A percentile compares a stretch with the other conserved stretches of the same genome.
Evolutionary conservation across 352 stramenopile species (phyloP).

Genomic region (Globisporangium ultimum): DNA sequence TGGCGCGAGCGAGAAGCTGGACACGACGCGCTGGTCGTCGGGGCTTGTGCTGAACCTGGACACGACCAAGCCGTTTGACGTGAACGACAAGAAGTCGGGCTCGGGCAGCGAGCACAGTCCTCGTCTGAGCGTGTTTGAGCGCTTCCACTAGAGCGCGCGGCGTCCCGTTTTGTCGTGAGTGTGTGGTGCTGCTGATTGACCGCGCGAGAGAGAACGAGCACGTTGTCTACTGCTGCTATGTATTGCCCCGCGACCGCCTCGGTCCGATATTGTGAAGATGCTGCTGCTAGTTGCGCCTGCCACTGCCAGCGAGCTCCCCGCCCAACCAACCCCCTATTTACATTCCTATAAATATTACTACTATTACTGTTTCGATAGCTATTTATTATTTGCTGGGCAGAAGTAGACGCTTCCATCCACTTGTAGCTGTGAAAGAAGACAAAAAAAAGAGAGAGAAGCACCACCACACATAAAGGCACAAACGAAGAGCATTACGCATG

Average conservation of each 20-base stretch:
- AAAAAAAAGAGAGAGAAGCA: background rate
- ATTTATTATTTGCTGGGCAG: slow-evolving; percentile 25
- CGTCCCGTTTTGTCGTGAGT: background rate
- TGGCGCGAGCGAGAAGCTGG: slow-evolving; percentile 25
- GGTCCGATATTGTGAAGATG: background rate
- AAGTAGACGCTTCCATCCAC: slow-evolving; percentile 2
- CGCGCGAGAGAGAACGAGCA: background rate
- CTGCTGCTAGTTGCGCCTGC: slow-evolving; percentile 21
- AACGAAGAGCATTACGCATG: background rate
- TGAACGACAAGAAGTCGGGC: slow-evolving; percentile 19
- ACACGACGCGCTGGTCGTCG: slow-evolving; percentile 45
- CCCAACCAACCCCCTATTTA: slow-evolving; percentile 73
- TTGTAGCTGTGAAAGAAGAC: slow-evolving; percentile 10
- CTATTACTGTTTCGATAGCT: slow-evolving; percentile 33
- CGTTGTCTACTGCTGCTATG: background rate
- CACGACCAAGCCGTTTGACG: slow-evolving; percentile 37
- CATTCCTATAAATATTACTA: slow-evolving; percentile 83
- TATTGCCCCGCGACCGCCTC: background rate
- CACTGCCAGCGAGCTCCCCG: slow-evolving; percentile 27
- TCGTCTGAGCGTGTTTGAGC: slow-evolving; percentile 78
- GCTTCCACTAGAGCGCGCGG: slow-evolving; percentile 58
- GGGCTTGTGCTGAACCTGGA: slow-evolving; percentile 64
- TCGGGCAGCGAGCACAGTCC: slow-evolving; percentile 60
- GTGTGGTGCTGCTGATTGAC: background rate
- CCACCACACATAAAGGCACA: background rate